Conservation (phyloP, 805 yeast genomes). For the Lipomyces kockii region DNA sequence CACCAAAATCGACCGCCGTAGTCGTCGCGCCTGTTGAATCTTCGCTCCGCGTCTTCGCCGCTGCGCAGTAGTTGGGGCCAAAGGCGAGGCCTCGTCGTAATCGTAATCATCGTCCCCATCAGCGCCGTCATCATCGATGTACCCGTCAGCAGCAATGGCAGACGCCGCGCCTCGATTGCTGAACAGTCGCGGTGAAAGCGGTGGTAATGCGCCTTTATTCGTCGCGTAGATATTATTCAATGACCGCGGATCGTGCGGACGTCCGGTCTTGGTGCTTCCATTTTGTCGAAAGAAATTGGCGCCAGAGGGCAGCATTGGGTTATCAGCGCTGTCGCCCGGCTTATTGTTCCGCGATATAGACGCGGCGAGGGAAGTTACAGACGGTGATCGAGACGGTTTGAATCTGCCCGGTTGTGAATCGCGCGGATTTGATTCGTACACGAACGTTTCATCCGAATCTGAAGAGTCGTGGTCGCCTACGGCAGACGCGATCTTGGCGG, state of each 20-base stretch:
- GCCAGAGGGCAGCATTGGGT: constrained; percentile 11
- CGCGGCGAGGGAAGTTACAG: constrained; percentile 14
- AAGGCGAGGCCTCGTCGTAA: constrained; percentile 46
- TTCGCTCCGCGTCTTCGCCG: constrained; percentile 3
- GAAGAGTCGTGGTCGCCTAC: constrained; percentile 86
- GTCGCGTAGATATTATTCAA: constrained; percentile 46
- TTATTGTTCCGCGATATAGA: background rate
- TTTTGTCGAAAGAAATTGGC: constrained; percentile 10
- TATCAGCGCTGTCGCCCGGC: constrained; percentile 9
- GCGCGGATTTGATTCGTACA: constrained; percentile 66
- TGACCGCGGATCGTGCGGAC: constrained; percentile 20
- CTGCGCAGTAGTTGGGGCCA: constrained; percentile 16
- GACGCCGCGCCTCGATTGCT: constrained; percentile 64
- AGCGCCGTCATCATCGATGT: constrained; percentile 47
- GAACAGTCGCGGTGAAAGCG: constrained; percentile 14
- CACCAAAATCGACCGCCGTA: constrained; percentile 22
- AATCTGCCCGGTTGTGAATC: constrained; percentile 21
- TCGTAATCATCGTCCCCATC: constrained; percentile 54
- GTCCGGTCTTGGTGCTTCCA: constrained; percentile 5
- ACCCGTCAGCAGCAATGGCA: constrained; percentile 43
- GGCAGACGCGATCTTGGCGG: constrained; percentile 92
- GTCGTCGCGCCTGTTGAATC: background rate
- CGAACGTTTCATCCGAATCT: constrained; percentile 93
- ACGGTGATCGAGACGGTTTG: constrained; percentile 26
- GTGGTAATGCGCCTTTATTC: constrained; percentile 7